These are phyloP conservation scores for Forsythia viridissima DNA, from an alignment of 257 asterid genomes.

Conservation along the genomic window DNA sequence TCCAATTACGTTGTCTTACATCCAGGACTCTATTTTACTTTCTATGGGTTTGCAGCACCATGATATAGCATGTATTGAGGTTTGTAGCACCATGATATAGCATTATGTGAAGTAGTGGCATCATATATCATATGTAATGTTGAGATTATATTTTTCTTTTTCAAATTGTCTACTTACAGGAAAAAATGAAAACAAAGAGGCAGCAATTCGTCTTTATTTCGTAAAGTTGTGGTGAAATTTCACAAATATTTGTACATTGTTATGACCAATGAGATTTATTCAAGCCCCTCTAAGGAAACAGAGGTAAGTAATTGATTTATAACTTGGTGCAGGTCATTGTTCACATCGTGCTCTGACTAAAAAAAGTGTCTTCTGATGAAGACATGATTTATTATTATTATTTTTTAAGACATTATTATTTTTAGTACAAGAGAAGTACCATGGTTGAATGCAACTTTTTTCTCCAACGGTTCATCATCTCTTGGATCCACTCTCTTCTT, in stretches of 20 bases:
- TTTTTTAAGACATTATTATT: too few species aligned
- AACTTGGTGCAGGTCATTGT: too few species aligned
- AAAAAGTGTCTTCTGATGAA: not conserved
- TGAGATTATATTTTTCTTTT: too few species aligned
- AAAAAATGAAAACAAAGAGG: too few species aligned
- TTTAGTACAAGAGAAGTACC: not conserved
- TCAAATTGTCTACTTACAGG: too few species aligned
- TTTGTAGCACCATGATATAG: not conserved
- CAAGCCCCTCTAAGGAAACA: not conserved
- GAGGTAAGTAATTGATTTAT: not conserved
- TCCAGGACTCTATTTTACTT: conserved; percentile 5
- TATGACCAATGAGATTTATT: not conserved
- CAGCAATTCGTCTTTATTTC: not conserved
- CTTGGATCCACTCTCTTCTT: too few species aligned
- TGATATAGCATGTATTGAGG: not conserved
- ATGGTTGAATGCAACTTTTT: too few species aligned
- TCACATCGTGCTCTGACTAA: too few species aligned
- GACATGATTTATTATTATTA: not conserved
- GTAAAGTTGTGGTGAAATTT: conserved; percentile 3
- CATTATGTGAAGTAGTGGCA: not conserved
- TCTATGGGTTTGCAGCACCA: conserved; percentile 8
- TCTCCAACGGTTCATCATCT: too few species aligned
- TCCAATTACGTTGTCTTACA: not conserved
- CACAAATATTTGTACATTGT: not conserved
- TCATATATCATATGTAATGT: not conserved